Percentiles rank a stretch among this genome's conserved stretches.
Conservation (phyloP, 129 eudicot species). For the Escallonia rubra region DNA sequence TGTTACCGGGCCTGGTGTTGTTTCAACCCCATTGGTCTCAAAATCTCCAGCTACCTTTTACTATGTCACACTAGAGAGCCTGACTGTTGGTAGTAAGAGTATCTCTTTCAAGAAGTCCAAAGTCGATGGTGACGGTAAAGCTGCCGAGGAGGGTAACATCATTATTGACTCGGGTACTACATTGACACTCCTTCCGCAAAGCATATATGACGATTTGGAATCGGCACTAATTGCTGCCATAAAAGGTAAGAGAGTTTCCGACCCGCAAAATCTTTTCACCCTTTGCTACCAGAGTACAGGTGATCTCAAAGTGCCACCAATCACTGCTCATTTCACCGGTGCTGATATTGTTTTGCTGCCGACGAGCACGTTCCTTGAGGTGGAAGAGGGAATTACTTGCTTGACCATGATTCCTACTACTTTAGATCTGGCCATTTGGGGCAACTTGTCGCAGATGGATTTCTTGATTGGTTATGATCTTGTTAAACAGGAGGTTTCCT, state of each 20-base stretch:
- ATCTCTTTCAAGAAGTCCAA: neutral
- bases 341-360: conserved; percentile 29
- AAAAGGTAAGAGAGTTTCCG: neutral
- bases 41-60: conserved; percentile 32
- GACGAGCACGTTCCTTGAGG: conserved; percentile 20
- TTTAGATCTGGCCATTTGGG: conserved; percentile 23
- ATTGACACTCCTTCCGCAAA: conserved; percentile 22
- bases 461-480: conserved; percentile 51
- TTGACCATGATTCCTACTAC: conserved; percentile 24
- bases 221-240: neutral
- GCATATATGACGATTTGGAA: conserved; percentile 1
- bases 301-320: conserved; percentile 13
- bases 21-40: conserved; percentile 45
- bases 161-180: conserved; percentile 63
- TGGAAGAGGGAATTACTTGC: conserved; percentile 23
- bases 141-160: conserved; percentile 22
- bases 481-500: conserved; percentile 24
- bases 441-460: conserved; percentile 42
- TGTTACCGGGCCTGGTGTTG: conserved; percentile 34
- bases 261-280: conserved; percentile 15
- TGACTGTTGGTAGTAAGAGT: conserved; percentile 29
- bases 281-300: conserved; percentile 27
- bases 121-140: neutral
- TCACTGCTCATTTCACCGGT: conserved; percentile 32
- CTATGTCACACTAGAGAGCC: conserved; percentile 33